Base-by-base conservation (phyloP, 106 monocot genomes). In the Alisma plantagoaquatica region DNA sequence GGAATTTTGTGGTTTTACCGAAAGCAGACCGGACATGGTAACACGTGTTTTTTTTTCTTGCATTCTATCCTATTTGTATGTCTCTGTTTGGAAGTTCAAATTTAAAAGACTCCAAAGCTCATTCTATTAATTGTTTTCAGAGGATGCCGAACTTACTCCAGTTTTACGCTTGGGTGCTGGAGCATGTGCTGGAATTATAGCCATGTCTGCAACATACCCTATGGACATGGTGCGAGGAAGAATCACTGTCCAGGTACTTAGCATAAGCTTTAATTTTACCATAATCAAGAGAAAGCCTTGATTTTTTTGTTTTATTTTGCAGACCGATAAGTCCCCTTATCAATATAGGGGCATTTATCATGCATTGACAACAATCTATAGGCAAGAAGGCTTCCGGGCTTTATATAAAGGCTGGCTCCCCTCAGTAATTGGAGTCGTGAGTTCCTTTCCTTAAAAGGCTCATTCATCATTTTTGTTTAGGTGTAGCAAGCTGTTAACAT, bases 361-460 rank as follows among this genome's bases (percentile, higher is more conserved):
- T 72, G 92, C 87, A 43, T 67, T 93, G 51, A 46, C 65, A 16
- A 87, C 77, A 0, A 79, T 93, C 23, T 87, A 74, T 28, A 60
- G 82, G 1, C 61, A 83, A 64, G 86, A 87, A 79, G 83, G 92
- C 19, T 93, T 93, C 42, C 75, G 83, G 33, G 87, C 92, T 43
- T 47, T 93, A 25, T 93, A 93, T 57, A 93, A 87, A 74, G 92
- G 87, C 49, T 93, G 92, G 92, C 92, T 93, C 77, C 92, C 92
- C 26, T 93, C 92, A 17, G 79, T 93, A 29, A 93, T 87, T 49
- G 92, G 92, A 82, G 87, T 93, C 26, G 87, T 87, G 83, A 71
- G 87, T 70, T 61, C 30, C 14, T 42, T 29, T 17, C 2, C 15
- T 47, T 20, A 3, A 3, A 48, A 17, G 24, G 19, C 24, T 42